Conservation (phyloP, 2,329 filamentous ascomycete genomes). For the Curvularia eragrostidis region DNA sequence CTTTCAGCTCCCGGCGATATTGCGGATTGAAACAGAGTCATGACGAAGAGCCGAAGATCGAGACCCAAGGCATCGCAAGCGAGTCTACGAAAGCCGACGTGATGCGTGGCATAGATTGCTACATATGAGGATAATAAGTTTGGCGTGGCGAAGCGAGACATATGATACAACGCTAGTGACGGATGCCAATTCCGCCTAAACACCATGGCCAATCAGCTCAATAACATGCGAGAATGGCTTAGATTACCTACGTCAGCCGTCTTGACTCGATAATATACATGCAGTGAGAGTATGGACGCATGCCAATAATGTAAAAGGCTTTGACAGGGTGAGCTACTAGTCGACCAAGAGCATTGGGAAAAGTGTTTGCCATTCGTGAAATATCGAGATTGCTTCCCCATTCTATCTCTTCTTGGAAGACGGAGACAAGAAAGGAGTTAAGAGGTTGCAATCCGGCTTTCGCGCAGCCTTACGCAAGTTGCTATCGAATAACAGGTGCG, state of each 20-base stretch:
- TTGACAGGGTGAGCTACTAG: too few species aligned
- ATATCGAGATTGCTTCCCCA: neutral
- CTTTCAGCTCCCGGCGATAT: slow-evolving; percentile 7
- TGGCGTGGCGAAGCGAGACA: neutral
- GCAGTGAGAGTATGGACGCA: neutral
- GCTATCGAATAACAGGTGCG: neutral
- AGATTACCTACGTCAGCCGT: slow-evolving; percentile 16
- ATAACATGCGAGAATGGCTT: neutral
- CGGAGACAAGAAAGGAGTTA: neutral
- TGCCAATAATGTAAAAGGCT: neutral
- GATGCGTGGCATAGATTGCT: slow-evolving; percentile 12
- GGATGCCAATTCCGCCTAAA: slow-evolving; percentile 11
- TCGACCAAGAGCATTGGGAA: neutral
- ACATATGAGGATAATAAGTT: slow-evolving; percentile 13
- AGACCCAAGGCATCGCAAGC: neutral
- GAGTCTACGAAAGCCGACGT: neutral
- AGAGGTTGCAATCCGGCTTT: neutral
- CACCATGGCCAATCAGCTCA: slow-evolving; percentile 2
- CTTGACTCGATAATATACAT: slow-evolving; percentile 3
- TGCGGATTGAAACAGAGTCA: neutral
- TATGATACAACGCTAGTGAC: slow-evolving; percentile 4
- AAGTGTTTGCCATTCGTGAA: neutral
- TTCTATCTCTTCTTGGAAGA: neutral
- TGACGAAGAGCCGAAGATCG: neutral
- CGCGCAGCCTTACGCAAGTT: neutral